Evolutionary conservation across 805 yeast species (phyloP).

Genomic region (Metschnikowia peoriensis): DNA sequence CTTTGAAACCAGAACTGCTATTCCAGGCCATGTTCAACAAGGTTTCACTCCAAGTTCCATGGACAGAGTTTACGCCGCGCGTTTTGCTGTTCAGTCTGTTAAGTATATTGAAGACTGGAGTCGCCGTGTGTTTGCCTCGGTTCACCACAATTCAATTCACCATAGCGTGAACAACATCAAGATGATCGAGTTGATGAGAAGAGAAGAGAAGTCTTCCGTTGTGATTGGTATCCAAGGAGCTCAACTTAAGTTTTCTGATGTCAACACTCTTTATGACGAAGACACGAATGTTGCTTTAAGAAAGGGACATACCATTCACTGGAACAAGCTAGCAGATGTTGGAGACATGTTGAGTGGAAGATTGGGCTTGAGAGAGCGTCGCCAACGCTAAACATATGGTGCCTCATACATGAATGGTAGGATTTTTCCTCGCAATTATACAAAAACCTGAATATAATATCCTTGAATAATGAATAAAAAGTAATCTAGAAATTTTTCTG

Average conservation of each 20-base stretch:
- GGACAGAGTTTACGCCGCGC: conserved; percentile 85
- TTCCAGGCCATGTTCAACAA: conserved; percentile 98
- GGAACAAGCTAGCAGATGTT: conserved; percentile 58
- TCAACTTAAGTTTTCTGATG: conserved; percentile 54
- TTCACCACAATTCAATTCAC: conserved; percentile 18
- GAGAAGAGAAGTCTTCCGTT: conserved; percentile 38
- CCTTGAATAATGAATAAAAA: no score
- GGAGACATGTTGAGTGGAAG: conserved; percentile 76
- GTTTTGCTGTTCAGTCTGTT: conserved; percentile 87
- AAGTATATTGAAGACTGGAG: conserved; percentile 67
- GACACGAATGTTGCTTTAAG: conserved; percentile 62
- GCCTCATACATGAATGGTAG: not conserved
- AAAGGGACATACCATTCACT: conserved; percentile 67
- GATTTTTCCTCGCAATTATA: not conserved
- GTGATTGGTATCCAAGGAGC: conserved; percentile 75
- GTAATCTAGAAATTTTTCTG: no score
- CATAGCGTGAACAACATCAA: conserved; percentile 21
- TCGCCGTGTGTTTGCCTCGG: conserved; percentile 17
- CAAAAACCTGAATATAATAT: not conserved
- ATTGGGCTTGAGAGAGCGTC: conserved; percentile 36
- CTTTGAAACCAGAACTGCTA: conserved; percentile 90
- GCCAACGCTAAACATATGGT: conserved; percentile 8
- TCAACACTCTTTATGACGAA: conserved; percentile 54
- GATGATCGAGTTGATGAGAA: conserved; percentile 19
- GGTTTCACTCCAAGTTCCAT: conserved; percentile 94